phyloP scores from a whole-genome alignment of 75 land plant genomes.

The Cryptomeria japonica region DNA sequence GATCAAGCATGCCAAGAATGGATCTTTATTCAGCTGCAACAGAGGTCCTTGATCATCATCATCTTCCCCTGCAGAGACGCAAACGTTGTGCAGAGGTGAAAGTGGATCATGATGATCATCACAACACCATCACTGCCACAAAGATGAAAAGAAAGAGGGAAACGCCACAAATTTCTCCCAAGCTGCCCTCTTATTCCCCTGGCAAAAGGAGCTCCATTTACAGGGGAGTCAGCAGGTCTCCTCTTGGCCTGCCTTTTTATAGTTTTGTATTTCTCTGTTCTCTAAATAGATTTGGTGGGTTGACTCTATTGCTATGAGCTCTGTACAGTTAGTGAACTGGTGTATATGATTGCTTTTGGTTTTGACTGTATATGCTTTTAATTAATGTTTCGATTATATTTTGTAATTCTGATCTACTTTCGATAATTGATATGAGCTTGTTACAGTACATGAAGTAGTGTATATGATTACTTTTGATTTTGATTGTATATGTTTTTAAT shows the following conservation, averaged over 20 bases:
- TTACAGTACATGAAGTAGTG: too few relatives aligned
- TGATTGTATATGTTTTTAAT: too few relatives aligned
- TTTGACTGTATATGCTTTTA: too few relatives aligned
- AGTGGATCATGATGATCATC: neutral
- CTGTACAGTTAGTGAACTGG: too few relatives aligned
- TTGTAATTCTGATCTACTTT: too few relatives aligned
- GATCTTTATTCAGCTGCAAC: neutral
- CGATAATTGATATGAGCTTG: too few relatives aligned
- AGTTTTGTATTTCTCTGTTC: too few relatives aligned
- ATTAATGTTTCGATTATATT: too few relatives aligned
- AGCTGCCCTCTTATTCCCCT: constrained; percentile 29
- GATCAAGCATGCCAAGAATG: neutral
- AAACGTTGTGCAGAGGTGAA: neutral
- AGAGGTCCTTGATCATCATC: neutral
- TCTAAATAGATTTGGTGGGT: too few relatives aligned
- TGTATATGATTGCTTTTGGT: too few relatives aligned
- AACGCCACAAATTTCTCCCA: neutral
- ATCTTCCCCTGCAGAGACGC: neutral
- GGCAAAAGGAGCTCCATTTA: constrained; percentile 62
- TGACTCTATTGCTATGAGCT: too few relatives aligned
- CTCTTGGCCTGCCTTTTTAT: neutral
- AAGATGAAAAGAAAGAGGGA: constrained; percentile 33
- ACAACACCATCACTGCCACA: constrained; percentile 2
- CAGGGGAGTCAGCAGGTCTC: constrained; percentile 75
- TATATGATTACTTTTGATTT: too few relatives aligned